Evolutionary conservation across 2,329 filamentous ascomycete species (phyloP), one percentile per base, ranked within the genome.

Genomic region (Erysiphe pulchra): DNA sequence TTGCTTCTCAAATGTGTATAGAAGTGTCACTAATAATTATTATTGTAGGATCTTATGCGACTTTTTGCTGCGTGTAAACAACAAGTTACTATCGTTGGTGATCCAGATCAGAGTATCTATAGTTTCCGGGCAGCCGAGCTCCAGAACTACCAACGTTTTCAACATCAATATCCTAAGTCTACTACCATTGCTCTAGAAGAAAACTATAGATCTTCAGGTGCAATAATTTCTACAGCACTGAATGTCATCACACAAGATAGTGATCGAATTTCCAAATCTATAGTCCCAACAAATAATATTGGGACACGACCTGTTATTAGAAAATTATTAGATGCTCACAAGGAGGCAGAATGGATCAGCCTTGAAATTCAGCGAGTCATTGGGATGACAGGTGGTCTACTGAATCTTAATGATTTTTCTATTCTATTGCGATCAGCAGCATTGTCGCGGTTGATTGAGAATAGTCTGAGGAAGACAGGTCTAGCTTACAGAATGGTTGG

Each of bases 71-170:
- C 83, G 49, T 63, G 67, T 18, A 68, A 70, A 39, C 71, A 73
- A 47, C 71, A 75, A n/a, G 87, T 95, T 52, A 95, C 87, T 0
- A 82, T 94, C 48, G 90, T 98, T 4, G 90, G 87, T 32, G 87
- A 98, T 57, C 87, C 90, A 0, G 90, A 98, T 59, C 87, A 98
- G 61, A 94, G 86, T 59, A 98, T 98, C 47, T 98, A 95, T 58
- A 83, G 87, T 17, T 98, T 92, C 68, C 77, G 87, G 17, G 86
- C 84, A 8, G 87, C 90, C 10, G 87, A 98, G 59, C 83, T 87
- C 53, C 79, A 79, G 57, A 98, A 95, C 54, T 67, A 95, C 42
- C 72, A 73, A 51, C 75, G 80, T 2, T 76, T 98, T 66, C 71
- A 84, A 45, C 65, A 66, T 38, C 76, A 83, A 48, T 94, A 80